These are phyloP conservation scores for Bruguiera hainesii DNA, from an alignment of 441 rosid genomes.

Conservation along the genomic window DNA sequence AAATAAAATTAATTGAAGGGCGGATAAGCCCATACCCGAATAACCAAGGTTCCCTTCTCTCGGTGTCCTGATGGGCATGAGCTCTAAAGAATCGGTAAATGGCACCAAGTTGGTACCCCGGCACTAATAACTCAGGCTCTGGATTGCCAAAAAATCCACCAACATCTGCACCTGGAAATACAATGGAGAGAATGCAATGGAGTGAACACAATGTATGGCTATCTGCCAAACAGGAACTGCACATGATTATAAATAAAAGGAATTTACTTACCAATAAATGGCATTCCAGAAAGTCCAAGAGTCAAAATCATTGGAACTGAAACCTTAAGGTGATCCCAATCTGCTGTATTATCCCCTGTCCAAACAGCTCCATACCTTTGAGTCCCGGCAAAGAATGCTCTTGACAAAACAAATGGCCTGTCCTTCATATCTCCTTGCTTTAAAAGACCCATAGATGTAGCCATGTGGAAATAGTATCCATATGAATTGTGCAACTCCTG, in stretches of 20 bases:
- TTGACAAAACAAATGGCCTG: constrained; percentile 95
- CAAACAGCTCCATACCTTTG: constrained; percentile 95
- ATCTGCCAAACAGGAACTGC: not conserved
- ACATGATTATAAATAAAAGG: constrained; percentile 7
- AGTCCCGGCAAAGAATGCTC: constrained; percentile 94
- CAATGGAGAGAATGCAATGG: not conserved
- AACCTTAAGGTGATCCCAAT: constrained; percentile 95
- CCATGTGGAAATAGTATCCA: constrained; percentile 97
- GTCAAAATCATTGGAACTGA: constrained; percentile 94
- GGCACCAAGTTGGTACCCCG: constrained; percentile 99
- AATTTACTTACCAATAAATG: constrained; percentile 66
- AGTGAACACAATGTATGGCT: constrained; percentile 16
- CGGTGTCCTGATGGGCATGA: constrained; percentile 97
- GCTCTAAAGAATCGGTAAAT: constrained; percentile 96
- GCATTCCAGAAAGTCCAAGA: constrained; percentile 77
- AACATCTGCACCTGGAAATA: constrained; percentile 75
- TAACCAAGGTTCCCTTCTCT: constrained; percentile 96
- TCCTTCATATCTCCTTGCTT: constrained; percentile 85
- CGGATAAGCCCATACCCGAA: constrained; percentile 59
- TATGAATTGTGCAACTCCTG: constrained; percentile 91
- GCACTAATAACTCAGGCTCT: constrained; percentile 81
- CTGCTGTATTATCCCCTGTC: constrained; percentile 97
- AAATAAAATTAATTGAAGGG: not conserved
- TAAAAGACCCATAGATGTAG: constrained; percentile 83
- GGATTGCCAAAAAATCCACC: constrained; percentile 99